phyloP scores from a whole-genome alignment of 108 stramenopile genomes.

The Mediolabrus comicus region DNA sequence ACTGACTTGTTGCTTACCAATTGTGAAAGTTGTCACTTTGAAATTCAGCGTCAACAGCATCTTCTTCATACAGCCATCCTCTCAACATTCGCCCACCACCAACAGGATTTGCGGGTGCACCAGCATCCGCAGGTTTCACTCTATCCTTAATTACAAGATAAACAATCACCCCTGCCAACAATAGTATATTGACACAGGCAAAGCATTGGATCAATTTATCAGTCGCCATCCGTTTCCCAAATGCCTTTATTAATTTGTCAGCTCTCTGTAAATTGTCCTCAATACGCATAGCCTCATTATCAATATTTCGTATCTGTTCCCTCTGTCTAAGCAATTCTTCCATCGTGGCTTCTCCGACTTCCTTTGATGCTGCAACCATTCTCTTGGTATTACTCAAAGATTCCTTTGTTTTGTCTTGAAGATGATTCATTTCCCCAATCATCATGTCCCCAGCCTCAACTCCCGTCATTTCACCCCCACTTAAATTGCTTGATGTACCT shows the following conservation, averaged over 20 bases:
- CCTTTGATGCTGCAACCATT: conserved; percentile 79
- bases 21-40: not conserved
- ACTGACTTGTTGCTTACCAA: not conserved
- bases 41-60: no score
- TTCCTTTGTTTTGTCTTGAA: conserved; percentile 86
- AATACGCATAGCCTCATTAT: conserved; percentile 85
- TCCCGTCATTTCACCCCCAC: conserved; percentile 44
- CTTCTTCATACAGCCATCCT: conserved; percentile 12
- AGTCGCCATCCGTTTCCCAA: conserved; percentile 92
- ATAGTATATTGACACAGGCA: conserved; percentile 79
- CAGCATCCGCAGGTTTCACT: conserved; percentile 3
- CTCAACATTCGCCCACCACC: conserved; percentile 15
- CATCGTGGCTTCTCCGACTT: conserved; percentile 79
- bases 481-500: conserved; percentile 7
- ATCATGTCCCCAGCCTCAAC: conserved; percentile 71
- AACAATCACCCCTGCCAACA: conserved; percentile 82
- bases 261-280: conserved; percentile 86
- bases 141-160: conserved; percentile 75
- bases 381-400: conserved; percentile 67
- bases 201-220: conserved; percentile 96
- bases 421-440: conserved; percentile 58
- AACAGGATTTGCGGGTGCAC: conserved; percentile 41
- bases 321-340: conserved; percentile 88
- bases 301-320: conserved; percentile 85
- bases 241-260: conserved; percentile 88